These are phyloP conservation scores for Pseudevernia furfuracea DNA, from an alignment of 495 filamentous ascomycete genomes.

Conservation along the genomic window DNA sequence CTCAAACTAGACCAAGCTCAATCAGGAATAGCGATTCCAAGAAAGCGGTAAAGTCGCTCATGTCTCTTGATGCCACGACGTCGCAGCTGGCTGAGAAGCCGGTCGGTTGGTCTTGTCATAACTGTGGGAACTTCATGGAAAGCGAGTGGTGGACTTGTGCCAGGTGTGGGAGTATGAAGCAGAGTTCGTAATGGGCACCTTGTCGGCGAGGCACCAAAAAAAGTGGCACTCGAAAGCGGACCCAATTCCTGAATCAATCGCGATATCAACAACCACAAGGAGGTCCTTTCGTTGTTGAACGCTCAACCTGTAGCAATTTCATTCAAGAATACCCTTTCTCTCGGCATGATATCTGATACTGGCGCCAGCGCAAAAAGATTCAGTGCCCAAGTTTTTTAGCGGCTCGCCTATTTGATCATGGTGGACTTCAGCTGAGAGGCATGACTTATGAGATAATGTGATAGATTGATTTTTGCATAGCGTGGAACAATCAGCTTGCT, in stretches of 20 bases:
- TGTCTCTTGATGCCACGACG: constrained; percentile 33
- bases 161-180: constrained; percentile 60
- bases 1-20: constrained; percentile 5
- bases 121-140: constrained; percentile 60
- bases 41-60: constrained; percentile 35
- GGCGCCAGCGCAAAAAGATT: not conserved
- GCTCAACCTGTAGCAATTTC: not conserved
- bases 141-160: constrained; percentile 74
- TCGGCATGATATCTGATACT: not conserved
- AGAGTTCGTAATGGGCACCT: constrained; percentile 38
- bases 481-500: not conserved
- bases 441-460: not conserved
- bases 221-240: not conserved
- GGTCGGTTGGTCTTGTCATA: constrained; percentile 61
- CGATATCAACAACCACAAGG: not conserved
- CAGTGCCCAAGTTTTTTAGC: not conserved
- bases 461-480: not conserved
- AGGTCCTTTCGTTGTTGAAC: not conserved
- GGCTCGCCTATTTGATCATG: not conserved
- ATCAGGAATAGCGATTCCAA: constrained; percentile 23
- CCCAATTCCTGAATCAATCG: too few species aligned
- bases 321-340: not conserved
- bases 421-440: not conserved
- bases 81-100: constrained; percentile 37
- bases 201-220: too few species aligned